Evolutionary conservation across 2,329 filamentous ascomycete species (phyloP).

Genomic region (Fusarium sp.): DNA sequence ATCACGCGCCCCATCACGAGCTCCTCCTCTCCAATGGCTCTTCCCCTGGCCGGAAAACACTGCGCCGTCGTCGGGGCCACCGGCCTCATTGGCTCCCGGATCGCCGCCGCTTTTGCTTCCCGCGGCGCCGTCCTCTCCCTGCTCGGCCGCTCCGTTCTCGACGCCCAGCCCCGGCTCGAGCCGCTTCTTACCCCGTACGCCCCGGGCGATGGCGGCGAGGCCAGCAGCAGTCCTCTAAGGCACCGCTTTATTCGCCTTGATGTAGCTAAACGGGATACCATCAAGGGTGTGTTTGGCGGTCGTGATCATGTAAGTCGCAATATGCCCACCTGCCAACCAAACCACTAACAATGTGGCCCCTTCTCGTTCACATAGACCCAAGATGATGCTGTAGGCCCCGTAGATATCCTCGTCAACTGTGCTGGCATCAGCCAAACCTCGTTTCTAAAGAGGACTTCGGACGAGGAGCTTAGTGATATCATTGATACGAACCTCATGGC

Average conservation of each 20-base stretch:
- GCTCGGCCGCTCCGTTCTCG: constrained; percentile 66
- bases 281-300: constrained; percentile 48
- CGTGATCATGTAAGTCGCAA: constrained; percentile 23
- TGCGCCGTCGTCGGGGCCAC: constrained; percentile 77
- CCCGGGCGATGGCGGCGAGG: constrained; percentile 8
- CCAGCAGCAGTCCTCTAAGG: constrained; percentile 28
- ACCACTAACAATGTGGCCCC: not conserved
- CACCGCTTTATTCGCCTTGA: constrained; percentile 54
- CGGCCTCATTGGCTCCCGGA: constrained; percentile 76
- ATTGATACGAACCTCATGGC: constrained; percentile 78
- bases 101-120: constrained; percentile 73
- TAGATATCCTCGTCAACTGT: constrained; percentile 80
- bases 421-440: constrained; percentile 78
- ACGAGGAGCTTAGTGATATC: constrained; percentile 65
- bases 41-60: constrained; percentile 59
- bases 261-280: constrained; percentile 43
- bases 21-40: constrained; percentile 34
- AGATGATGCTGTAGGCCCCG: constrained; percentile 45
- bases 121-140: constrained; percentile 72
- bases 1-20: constrained; percentile 4
- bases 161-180: constrained; percentile 57
- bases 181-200: constrained; percentile 46
- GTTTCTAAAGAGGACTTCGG: constrained; percentile 68
- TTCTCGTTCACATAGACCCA: constrained; percentile 4
- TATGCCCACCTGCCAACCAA: not conserved